Evolutionary conservation across 352 stramenopile genomes (phyloP).

Genomic region (Blastocystis sp.): DNA sequence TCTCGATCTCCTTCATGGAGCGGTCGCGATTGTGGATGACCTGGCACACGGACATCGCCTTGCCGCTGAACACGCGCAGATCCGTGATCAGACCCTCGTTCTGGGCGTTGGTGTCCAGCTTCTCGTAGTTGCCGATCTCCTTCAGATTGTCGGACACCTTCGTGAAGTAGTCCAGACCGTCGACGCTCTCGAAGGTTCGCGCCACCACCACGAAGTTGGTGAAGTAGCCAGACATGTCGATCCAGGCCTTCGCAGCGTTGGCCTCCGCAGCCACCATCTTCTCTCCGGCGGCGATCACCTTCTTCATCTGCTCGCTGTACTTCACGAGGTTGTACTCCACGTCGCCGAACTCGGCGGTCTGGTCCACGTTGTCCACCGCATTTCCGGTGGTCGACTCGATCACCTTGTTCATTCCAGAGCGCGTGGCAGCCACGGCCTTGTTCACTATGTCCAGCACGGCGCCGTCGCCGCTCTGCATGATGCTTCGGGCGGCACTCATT

Average conservation of each 20-base stretch:
- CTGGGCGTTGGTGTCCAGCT: slow-evolving; percentile 31
- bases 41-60: slow-evolving; percentile 45
- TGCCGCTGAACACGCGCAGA: slow-evolving; percentile 26
- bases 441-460: slow-evolving; percentile 47
- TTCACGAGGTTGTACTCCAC: slow-evolving; percentile 48
- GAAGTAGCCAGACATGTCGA: slow-evolving; percentile 35
- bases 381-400: slow-evolving; percentile 51
- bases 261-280: slow-evolving; percentile 1
- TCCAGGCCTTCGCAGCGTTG: background rate
- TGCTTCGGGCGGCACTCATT: slow-evolving; percentile 11
- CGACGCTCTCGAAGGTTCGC: slow-evolving; percentile 41
- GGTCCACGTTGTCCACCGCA: slow-evolving; percentile 1
- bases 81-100: slow-evolving; percentile 45
- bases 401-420: slow-evolving; percentile 15
- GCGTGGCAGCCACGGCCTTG: slow-evolving; percentile 45
- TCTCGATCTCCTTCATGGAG: slow-evolving; percentile 41
- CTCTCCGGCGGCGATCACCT: slow-evolving; percentile 14
- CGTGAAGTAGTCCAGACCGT: slow-evolving; percentile 53
- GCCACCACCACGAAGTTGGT: slow-evolving; percentile 60
- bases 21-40: slow-evolving; percentile 50
- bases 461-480: slow-evolving; percentile 15
- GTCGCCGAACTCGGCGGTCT: slow-evolving; percentile 36
- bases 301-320: slow-evolving; percentile 56
- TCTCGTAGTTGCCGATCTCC: slow-evolving; percentile 6
- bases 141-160: slow-evolving; percentile 46